phyloP scores from a whole-genome alignment of 441 rosid species.

The Erodium chrysanthum region DNA sequence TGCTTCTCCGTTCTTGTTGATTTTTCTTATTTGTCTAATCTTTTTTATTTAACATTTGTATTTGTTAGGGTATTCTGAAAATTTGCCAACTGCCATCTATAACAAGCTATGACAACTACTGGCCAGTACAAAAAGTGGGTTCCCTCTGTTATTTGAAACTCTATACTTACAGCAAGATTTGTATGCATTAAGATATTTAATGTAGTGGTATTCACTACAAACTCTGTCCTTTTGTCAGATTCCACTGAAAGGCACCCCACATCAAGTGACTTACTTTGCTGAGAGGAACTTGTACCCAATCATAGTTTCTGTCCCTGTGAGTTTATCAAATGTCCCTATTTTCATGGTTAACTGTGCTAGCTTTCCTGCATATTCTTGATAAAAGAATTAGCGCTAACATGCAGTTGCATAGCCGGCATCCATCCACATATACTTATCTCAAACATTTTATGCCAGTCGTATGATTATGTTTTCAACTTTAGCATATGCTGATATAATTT shows the following conservation, averaged over 20 bases:
- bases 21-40: not conserved
- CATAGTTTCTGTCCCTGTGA: slow-evolving; percentile 88
- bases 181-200: not conserved
- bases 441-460: too few relatives aligned
- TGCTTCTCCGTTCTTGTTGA: slow-evolving; percentile 2
- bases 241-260: slow-evolving; percentile 93
- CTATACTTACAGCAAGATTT: not conserved
- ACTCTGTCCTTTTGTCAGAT: slow-evolving; percentile 40
- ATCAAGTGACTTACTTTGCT: slow-evolving; percentile 89
- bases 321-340: slow-evolving; percentile 23
- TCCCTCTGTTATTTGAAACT: not conserved
- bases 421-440: too few relatives aligned
- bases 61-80: slow-evolving; percentile 72
- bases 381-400: not conserved
- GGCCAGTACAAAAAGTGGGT: slow-evolving; percentile 92
- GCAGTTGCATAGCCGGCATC: not conserved
- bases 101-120: slow-evolving; percentile 83
- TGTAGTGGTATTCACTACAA: slow-evolving; percentile 19
- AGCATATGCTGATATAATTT: too few relatives aligned
- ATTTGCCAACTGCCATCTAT: slow-evolving; percentile 82
- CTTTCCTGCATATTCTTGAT: not conserved
- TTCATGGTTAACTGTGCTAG: not conserved
- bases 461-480: too few relatives aligned
- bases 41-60: slow-evolving; percentile 16
- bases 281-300: slow-evolving; percentile 85